phyloP scores from a whole-genome alignment of 1,284 basidiomycete species.

The Malassezia obtusa region DNA sequence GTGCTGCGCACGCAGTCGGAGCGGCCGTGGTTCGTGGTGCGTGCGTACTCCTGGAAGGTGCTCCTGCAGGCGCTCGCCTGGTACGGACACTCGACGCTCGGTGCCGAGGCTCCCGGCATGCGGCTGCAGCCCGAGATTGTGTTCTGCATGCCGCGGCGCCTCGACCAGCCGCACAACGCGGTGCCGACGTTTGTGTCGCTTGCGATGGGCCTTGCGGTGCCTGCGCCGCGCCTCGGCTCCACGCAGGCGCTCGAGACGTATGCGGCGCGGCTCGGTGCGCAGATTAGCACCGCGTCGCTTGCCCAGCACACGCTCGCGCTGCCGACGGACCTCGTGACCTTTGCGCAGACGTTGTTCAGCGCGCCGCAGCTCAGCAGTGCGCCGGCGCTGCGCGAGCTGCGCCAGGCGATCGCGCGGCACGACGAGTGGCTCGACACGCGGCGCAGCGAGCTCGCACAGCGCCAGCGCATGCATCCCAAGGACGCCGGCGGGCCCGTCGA shows the following conservation, averaged over 20 bases:
- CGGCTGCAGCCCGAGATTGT: constrained; percentile 7
- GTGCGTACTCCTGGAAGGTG: constrained; percentile 17
- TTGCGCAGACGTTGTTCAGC: constrained; percentile 14
- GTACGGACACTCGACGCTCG: constrained; percentile 10
- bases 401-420: constrained; percentile 10
- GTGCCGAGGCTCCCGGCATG: not conserved
- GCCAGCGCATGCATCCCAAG: not conserved
- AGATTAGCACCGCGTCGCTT: not conserved
- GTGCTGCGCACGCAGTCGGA: not conserved
- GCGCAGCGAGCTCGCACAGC: not conserved
- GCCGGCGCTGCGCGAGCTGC: constrained; percentile 17
- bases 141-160: constrained; percentile 4
- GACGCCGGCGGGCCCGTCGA: not conserved
- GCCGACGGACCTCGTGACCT: constrained; percentile 14
- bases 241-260: not conserved
- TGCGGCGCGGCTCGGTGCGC: not conserved
- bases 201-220: not conserved
- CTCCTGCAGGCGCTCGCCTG: constrained; percentile 16
- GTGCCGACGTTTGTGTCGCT: constrained; percentile 6
- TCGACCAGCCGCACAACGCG: not conserved
- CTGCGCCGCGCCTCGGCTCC: not conserved
- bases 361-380: constrained; percentile 17
- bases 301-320: constrained; percentile 6
- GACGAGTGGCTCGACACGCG: constrained; percentile 15
- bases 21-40: constrained; percentile 13